Conservation (phyloP, 108 stramenopile genomes). For the Cyclostephanos invisitatus region DNA sequence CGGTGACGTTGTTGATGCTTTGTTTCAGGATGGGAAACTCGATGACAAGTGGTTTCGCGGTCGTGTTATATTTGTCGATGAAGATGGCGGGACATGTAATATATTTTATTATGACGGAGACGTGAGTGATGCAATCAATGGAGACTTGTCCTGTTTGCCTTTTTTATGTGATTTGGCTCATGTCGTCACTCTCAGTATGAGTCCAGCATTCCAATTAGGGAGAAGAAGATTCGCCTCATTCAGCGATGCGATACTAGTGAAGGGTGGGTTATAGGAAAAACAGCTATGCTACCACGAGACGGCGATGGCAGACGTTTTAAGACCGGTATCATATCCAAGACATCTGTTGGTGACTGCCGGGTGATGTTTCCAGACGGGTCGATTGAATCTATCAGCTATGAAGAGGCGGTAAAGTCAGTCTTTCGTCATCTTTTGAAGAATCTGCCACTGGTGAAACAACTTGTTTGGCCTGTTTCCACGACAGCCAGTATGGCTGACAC, state of each 20-base stretch:
- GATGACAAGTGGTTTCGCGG: slow-evolving; percentile 43
- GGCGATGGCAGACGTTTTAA: slow-evolving; percentile 2
- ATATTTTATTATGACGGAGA: slow-evolving; percentile 39
- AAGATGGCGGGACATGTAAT: slow-evolving; percentile 35
- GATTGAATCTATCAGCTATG: slow-evolving; percentile 9
- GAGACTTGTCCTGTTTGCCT: neutral
- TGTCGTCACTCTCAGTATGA: slow-evolving; percentile 28
- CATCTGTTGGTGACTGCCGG: neutral
- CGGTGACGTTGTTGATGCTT: slow-evolving; percentile 44
- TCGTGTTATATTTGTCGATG: slow-evolving; percentile 30
- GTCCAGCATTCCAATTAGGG: slow-evolving; percentile 35
- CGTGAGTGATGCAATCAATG: slow-evolving; percentile 26
- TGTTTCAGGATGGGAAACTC: slow-evolving; percentile 21
- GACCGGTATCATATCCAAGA: slow-evolving; percentile 20
- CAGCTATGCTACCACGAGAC: slow-evolving; percentile 5
- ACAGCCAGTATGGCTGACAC: slow-evolving; percentile 15
- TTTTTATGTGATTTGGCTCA: slow-evolving; percentile 2
- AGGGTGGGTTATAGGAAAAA: slow-evolving; percentile 28
- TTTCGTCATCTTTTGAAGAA: slow-evolving; percentile 13
- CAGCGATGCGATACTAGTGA: slow-evolving; percentile 23
- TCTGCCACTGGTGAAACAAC: slow-evolving; percentile 4
- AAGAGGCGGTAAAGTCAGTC: slow-evolving; percentile 14
- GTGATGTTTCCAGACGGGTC: slow-evolving; percentile 31
- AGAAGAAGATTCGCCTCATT: slow-evolving; percentile 44
- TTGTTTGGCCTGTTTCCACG: slow-evolving; percentile 18